A percentile compares a stretch with the other conserved stretches of the same genome.
Evolutionary conservation across 1,284 basidiomycete genomes (phyloP).

Genomic region (Cryptococcus depauperatus): DNA sequence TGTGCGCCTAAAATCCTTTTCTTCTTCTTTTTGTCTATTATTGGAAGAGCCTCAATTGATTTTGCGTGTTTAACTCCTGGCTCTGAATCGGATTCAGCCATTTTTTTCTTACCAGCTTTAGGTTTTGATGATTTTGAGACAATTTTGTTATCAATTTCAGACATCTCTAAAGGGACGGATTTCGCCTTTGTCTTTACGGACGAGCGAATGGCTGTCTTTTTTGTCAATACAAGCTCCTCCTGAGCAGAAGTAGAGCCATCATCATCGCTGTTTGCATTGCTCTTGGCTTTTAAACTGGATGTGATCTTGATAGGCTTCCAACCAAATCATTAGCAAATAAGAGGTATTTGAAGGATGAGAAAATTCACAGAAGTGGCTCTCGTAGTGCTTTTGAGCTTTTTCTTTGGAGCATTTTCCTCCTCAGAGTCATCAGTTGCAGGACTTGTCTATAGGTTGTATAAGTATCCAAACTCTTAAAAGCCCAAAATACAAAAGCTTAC

Average conservation of each 20-base stretch:
- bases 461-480: background rate
- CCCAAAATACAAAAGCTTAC: slow-evolving; percentile 5
- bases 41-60: slow-evolving; percentile 39
- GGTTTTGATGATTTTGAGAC: background rate
- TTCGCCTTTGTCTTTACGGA: slow-evolving; percentile 9
- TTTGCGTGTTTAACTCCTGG: no score
- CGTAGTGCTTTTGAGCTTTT: slow-evolving; percentile 21
- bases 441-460: slow-evolving; percentile 11
- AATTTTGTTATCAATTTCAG: slow-evolving; percentile 11
- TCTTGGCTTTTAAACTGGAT: no score
- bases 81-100: no score
- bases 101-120: background rate
- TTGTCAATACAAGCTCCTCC: no score
- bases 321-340: no score
- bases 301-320: no score
- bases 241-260: no score
- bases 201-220: slow-evolving; percentile 7
- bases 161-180: slow-evolving; percentile 9
- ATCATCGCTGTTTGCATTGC: no score
- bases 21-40: slow-evolving; percentile 44
- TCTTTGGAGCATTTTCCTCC: slow-evolving; percentile 21
- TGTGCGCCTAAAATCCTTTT: slow-evolving; percentile 30
- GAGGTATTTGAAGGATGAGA: background rate
- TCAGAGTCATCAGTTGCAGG: slow-evolving; percentile 21
- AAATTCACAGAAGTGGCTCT: background rate